phyloP scores from a whole-genome alignment of 192 early-diverging fungal genomes.

The Coemansia sp. region DNA sequence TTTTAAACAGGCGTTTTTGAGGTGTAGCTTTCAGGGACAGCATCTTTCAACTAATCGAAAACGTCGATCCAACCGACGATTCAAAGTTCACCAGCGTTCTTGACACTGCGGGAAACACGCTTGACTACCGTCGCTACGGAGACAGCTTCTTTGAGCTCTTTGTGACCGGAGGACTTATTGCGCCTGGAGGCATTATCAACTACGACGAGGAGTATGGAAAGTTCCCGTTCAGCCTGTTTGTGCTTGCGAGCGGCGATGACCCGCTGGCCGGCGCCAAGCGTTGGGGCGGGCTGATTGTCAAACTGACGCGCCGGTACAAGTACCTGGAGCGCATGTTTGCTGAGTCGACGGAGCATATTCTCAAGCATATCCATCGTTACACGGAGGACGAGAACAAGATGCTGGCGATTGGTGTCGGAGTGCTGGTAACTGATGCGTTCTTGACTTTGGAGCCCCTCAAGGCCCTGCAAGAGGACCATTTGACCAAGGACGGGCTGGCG shows the following conservation, averaged over 20 bases:
- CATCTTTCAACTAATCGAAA: slow-evolving; percentile 52
- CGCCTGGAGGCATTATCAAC: slow-evolving; percentile 45
- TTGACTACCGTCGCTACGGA: slow-evolving; percentile 94
- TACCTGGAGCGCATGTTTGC: slow-evolving; percentile 86
- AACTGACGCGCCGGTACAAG: slow-evolving; percentile 91
- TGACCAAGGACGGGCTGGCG: slow-evolving; percentile 87
- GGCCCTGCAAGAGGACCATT: slow-evolving; percentile 85
- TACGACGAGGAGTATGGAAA: slow-evolving; percentile 71
- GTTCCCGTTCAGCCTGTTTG: slow-evolving; percentile 72
- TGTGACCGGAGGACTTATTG: slow-evolving; percentile 87
- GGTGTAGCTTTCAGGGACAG: slow-evolving; percentile 34
- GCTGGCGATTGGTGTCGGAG: slow-evolving; percentile 73
- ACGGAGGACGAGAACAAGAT: slow-evolving; percentile 70
- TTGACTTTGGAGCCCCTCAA: slow-evolving; percentile 70
- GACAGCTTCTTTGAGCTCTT: slow-evolving; percentile 93
- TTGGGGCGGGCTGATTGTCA: slow-evolving; percentile 81
- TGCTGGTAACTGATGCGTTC: slow-evolving; percentile 67
- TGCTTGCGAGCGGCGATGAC: slow-evolving; percentile 26
- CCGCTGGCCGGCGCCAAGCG: slow-evolving; percentile 66
- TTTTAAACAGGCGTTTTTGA: too few species aligned
- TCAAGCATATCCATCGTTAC: slow-evolving; percentile 92
- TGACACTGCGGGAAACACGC: slow-evolving; percentile 78
- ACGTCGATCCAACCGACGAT: slow-evolving; percentile 58
- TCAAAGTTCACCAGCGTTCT: slow-evolving; percentile 71
- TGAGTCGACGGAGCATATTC: slow-evolving; percentile 77